Base-by-base conservation (phyloP, 2,329 filamentous ascomycete genomes). In the Penicillium frequentans region DNA sequence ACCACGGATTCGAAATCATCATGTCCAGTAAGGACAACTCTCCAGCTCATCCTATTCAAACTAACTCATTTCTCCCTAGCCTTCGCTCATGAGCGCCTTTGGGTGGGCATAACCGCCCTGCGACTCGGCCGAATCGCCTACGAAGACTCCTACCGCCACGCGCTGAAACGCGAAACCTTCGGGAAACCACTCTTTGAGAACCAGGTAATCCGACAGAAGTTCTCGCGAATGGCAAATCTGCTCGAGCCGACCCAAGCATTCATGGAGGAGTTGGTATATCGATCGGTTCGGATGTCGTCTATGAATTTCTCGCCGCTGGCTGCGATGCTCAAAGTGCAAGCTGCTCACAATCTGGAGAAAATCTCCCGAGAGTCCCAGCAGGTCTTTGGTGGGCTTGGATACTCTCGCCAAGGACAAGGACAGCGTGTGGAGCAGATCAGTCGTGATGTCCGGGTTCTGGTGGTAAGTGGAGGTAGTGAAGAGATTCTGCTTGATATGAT, bases 1-100 rank as follows among this genome's bases (percentile, higher is more conserved):
- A 92, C 78, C 88, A 91, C 76, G 90, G 90, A 10, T 91, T 93
- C 67, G 83, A 86, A 60, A 88, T 92, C 33, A 90, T 93, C 67
- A 79, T 93, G 65, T 84, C 58, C 19, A 63, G 61, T 59, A 51
- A 33, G 35, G 26, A 19, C 13, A 16, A 9, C 16, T n/a, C 3
- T 6, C 3, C 11, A 29, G 10, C n/a, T 1, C 1, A 29, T 19
- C 3, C 3, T 10, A 16, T 3, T 31, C 29, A 31, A 2, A 2
- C 2, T 14, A 14, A 5, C 29, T 14, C 3, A 14, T 4, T 26
- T 23, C 2, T 11, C 8, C 6, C 1, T 14, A 62, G 76, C 85
- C 65, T 85, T 85, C 69, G 85, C 85, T 64, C 75, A 79, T 16
- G 86, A 88, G 69, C 77, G 86, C 9, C 84, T 84, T 61, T 83